Base-by-base conservation (phyloP, 2,329 filamentous ascomycete species). In the Talaromyces sp. region DNA sequence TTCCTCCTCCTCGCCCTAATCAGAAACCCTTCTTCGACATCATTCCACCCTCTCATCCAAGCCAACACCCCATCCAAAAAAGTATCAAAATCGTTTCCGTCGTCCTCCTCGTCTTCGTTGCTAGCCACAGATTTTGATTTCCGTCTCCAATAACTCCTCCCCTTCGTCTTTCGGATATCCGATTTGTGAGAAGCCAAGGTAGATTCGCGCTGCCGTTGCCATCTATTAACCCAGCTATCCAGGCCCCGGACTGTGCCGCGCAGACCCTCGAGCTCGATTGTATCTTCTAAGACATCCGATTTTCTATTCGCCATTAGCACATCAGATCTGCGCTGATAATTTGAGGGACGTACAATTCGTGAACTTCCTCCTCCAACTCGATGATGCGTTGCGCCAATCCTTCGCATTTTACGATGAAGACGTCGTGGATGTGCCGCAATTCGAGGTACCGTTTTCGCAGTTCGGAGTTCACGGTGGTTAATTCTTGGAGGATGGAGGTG, bases 1-100 rank as follows among this genome's bases (percentile, higher is more conserved):
- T 85, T 84, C 67, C 90, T 85, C 65, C 86, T 84, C 48, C 88
- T 81, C 85, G 86, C 69, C 82, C 88, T 66, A 33, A 69, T 67
- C 37, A 66, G 64, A 60, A 78, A 75, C 33, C 73, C 78, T 66
- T 80, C 78, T 66, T 80, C 76, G 14, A 78, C 72, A 67, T 81
- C 78, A 48, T 73, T 75, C 74, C 79, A 80, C 10, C 78, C 79
- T 24, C 77, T 72, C 72, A 80, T 75, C 79, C 79, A 81, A 19
- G 76, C 77, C 24, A 68, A 73, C 14, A 81, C 72, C 4, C 79
- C 79, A 19, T 81, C 78, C 37, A 78, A 62, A 22, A 77, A 69
- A 16, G 69, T 67, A 58, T 76, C 74, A 19, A 67, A 67, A 45
- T 75, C 73, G 4, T 70, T 68, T 13, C 71, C 69, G n/a, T 61